Conservation (phyloP, 2,329 filamentous ascomycete species). For the Grosmannia clavigera region DNA sequence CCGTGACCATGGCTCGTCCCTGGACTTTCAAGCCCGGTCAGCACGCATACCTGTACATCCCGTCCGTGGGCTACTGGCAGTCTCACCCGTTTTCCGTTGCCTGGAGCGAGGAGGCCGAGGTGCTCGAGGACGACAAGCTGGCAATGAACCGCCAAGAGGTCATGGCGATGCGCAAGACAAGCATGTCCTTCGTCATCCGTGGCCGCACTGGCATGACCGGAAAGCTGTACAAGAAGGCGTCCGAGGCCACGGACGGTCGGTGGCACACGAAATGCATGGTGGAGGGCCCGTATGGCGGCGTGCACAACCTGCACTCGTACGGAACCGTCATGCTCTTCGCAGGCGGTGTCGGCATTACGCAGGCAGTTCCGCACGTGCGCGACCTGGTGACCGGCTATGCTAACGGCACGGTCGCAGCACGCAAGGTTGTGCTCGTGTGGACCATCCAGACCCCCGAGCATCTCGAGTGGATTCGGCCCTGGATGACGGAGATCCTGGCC, state of each 20-base stretch:
- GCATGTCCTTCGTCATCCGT: slow-evolving; percentile 60
- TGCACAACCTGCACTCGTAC: slow-evolving; percentile 60
- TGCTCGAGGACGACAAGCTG: slow-evolving; percentile 38
- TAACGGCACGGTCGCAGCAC: slow-evolving; percentile 56
- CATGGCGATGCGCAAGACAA: slow-evolving; percentile 46
- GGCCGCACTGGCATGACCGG: slow-evolving; percentile 63
- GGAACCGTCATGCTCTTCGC: slow-evolving; percentile 70
- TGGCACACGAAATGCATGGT: slow-evolving; percentile 54
- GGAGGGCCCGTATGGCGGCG: slow-evolving; percentile 67
- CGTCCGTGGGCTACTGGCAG: slow-evolving; percentile 56
- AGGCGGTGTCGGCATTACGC: slow-evolving; percentile 69
- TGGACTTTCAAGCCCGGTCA: slow-evolving; percentile 66
- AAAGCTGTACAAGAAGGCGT: slow-evolving; percentile 54
- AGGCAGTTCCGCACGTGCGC: slow-evolving; percentile 63
- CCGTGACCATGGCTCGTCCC: slow-evolving; percentile 61
- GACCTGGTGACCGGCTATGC: slow-evolving; percentile 58
- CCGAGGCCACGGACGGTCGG: slow-evolving; percentile 45
- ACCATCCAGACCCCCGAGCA: slow-evolving; percentile 69
- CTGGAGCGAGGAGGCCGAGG: slow-evolving; percentile 58
- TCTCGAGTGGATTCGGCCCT: slow-evolving; percentile 70
- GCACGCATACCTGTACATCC: slow-evolving; percentile 71
- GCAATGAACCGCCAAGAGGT: slow-evolving; percentile 48
- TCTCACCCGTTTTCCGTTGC: slow-evolving; percentile 71
- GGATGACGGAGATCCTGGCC: slow-evolving; percentile 69
- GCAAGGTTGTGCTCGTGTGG: slow-evolving; percentile 65